Evolutionary conservation across 371 early-diverging fungal genomes (phyloP).

Genomic region (Coemansia sp.): DNA sequence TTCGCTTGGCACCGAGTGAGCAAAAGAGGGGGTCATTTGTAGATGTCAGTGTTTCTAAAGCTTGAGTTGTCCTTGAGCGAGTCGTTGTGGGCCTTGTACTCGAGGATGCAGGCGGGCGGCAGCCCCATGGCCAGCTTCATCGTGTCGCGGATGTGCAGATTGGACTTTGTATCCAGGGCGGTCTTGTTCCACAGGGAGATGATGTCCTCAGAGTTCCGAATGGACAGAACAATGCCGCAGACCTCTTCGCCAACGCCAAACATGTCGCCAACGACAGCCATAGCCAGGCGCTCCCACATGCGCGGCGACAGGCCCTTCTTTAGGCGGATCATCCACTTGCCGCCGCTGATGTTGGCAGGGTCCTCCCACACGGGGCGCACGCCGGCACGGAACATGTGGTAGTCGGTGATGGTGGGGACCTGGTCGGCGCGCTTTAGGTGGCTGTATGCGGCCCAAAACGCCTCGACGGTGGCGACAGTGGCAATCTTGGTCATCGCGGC

Average conservation of each 20-base stretch:
- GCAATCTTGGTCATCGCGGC: slow-evolving; percentile 82
- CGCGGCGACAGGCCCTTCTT: slow-evolving; percentile 92
- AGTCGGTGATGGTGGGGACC: slow-evolving; percentile 89
- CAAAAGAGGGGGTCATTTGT: slow-evolving; percentile 30
- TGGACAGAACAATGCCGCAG: slow-evolving; percentile 94
- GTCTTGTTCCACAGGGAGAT: slow-evolving; percentile 93
- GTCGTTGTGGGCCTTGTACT: slow-evolving; percentile 94
- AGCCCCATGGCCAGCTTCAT: slow-evolving; percentile 81
- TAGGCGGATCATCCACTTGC: slow-evolving; percentile 96
- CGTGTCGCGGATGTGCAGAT: slow-evolving; percentile 85
- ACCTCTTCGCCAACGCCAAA: slow-evolving; percentile 89
- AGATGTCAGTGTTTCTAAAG: slow-evolving; percentile 87
- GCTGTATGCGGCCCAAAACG: slow-evolving; percentile 92
- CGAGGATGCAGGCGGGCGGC: slow-evolving; percentile 86
- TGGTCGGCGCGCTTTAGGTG: slow-evolving; percentile 84
- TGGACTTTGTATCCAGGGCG: slow-evolving; percentile 79
- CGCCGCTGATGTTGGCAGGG: slow-evolving; percentile 86
- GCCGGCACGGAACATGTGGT: slow-evolving; percentile 94
- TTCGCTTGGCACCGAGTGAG: no score
- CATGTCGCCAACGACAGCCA: slow-evolving; percentile 91
- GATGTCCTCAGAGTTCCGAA: slow-evolving; percentile 92
- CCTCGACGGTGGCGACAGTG: slow-evolving; percentile 82
- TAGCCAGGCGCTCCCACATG: slow-evolving; percentile 90
- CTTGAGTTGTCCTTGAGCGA: slow-evolving; percentile 78
- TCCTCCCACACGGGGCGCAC: slow-evolving; percentile 98